Evolutionary conservation across 2,329 filamentous ascomycete genomes (phyloP).

Genomic region (Westerdykella ornata): DNA sequence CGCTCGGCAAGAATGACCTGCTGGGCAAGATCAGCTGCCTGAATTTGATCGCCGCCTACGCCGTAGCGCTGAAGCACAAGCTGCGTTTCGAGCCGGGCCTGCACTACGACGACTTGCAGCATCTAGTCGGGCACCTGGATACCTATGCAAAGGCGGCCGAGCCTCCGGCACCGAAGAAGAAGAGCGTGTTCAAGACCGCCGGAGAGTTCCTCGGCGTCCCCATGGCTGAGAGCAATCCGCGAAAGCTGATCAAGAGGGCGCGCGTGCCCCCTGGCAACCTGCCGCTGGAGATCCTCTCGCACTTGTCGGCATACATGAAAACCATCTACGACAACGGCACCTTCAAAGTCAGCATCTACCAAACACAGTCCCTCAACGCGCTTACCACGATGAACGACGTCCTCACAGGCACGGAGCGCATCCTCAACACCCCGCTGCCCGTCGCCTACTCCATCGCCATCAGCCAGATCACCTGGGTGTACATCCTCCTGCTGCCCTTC

Average conservation of each 20-base stretch:
- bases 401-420: conserved; percentile 65
- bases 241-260: conserved; percentile 67
- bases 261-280: conserved; percentile 70
- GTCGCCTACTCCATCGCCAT: conserved; percentile 80
- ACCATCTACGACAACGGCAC: conserved; percentile 52
- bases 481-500: conserved; percentile 74
- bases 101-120: conserved; percentile 65
- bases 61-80: conserved; percentile 72
- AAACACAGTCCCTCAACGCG: conserved; percentile 45
- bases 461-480: conserved; percentile 79
- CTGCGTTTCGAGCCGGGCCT: conserved; percentile 78
- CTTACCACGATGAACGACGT: conserved; percentile 57
- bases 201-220: conserved; percentile 71
- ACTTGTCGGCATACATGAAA: conserved; percentile 62
- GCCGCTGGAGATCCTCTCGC: conserved; percentile 73
- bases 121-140: conserved; percentile 64
- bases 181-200: conserved; percentile 49
- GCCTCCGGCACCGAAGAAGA: conserved; percentile 31
- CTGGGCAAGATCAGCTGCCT: conserved; percentile 61
- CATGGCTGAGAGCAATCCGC: conserved; percentile 70
- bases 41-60: conserved; percentile 71
- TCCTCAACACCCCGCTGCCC: conserved; percentile 74
- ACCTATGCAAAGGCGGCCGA: conserved; percentile 63
- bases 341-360: conserved; percentile 52
- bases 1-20: conserved; percentile 57